Percentiles rank a stretch among this genome's conserved stretches.
These are phyloP conservation scores for Exidia glandulosa DNA, from an alignment of 768 basidiomycete species.

Conservation along the genomic window DNA sequence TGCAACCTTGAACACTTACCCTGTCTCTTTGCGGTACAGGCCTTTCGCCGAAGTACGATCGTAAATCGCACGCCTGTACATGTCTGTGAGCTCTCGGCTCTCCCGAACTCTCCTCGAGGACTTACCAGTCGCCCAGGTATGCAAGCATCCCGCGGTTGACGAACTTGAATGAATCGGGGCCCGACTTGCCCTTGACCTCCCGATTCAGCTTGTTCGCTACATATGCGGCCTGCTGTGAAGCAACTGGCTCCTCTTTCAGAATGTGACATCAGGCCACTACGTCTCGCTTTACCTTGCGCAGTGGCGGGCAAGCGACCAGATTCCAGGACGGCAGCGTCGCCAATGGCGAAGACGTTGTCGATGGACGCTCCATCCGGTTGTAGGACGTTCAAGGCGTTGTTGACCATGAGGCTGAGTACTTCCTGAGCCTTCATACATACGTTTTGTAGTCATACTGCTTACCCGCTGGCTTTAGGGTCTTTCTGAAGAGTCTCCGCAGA, in stretches of 20 bases:
- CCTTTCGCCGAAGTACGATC: conserved; percentile 43
- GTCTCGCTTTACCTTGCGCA: conserved; percentile 50
- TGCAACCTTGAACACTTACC: conserved; percentile 15
- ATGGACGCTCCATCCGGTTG: conserved; percentile 40
- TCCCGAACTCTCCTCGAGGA: conserved; percentile 13
- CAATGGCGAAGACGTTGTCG: conserved; percentile 69
- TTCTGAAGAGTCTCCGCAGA: conserved; percentile 39
- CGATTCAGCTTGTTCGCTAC: conserved; percentile 56
- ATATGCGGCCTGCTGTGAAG: conserved; percentile 66
- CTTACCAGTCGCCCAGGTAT: conserved; percentile 67
- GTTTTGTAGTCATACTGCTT: conserved; percentile 4
- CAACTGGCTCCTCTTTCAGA: conserved; percentile 52
- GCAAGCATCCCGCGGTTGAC: conserved; percentile 66
- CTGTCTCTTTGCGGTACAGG: conserved; percentile 42
- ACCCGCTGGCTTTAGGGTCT: conserved; percentile 48
- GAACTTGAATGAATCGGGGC: conserved; percentile 51
- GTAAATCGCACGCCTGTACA: conserved; percentile 58
- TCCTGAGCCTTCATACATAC: neutral
- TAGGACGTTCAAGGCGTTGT: conserved; percentile 52
- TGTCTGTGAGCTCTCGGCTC: neutral
- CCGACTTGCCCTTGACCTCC: conserved; percentile 36
- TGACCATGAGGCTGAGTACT: conserved; percentile 30
- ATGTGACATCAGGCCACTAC: conserved; percentile 6
- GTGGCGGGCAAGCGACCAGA: conserved; percentile 57
- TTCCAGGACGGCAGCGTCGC: conserved; percentile 59